Conservation (phyloP, 805 yeast genomes). For the Naumovozyma baii region DNA sequence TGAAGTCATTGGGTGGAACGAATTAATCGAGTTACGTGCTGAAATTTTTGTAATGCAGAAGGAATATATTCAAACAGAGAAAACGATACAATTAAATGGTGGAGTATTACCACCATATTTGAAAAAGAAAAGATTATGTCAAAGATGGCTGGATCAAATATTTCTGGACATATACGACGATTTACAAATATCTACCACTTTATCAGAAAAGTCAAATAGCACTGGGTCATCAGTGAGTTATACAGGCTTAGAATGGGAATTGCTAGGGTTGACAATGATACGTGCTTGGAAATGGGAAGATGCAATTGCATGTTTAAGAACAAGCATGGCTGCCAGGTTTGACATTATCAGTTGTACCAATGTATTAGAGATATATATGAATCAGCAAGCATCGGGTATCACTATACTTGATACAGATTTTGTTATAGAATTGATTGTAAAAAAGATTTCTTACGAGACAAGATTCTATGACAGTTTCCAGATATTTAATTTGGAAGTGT, state of each 20-base stretch:
- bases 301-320: conserved; percentile 44
- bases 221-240: conserved; percentile 33
- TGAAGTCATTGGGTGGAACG: conserved; percentile 75
- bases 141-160: conserved; percentile 28
- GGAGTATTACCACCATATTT: conserved; percentile 12
- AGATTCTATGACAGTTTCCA: conserved; percentile 57
- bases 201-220: conserved; percentile 16
- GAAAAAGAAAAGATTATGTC: conserved; percentile 24
- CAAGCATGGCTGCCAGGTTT: conserved; percentile 48
- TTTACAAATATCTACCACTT: conserved; percentile 24
- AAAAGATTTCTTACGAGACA: conserved; percentile 49
- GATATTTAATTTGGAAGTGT: conserved; percentile 34
- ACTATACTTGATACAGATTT: conserved; percentile 27
- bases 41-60: conserved; percentile 73
- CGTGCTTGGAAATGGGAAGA: conserved; percentile 41
- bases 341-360: conserved; percentile 48
- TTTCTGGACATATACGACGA: conserved; percentile 31
- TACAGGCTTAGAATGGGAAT: conserved; percentile 66
- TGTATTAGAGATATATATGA: conserved; percentile 36
- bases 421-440: conserved; percentile 36
- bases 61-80: conserved; percentile 35
- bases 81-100: conserved; percentile 1
- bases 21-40: conserved; percentile 53
- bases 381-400: neutral
- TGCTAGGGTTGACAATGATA: conserved; percentile 48